Evolutionary conservation across 73 alveolate species (phyloP).

Genomic region (Stentor coeruleus): DNA sequence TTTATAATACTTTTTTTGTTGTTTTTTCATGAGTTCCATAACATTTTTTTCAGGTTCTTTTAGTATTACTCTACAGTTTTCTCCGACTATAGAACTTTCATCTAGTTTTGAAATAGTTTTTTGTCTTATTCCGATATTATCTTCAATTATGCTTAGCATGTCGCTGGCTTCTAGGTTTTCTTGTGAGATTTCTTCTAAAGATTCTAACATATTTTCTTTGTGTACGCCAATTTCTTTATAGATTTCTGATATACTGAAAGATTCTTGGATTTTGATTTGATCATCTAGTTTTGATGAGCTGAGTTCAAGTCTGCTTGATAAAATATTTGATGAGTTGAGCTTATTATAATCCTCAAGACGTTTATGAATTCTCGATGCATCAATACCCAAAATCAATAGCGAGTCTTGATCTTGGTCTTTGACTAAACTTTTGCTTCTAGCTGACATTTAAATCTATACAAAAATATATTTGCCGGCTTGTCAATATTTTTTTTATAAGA

Average conservation of each 20-base stretch:
- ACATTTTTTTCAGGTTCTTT: background rate
- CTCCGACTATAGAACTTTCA: constrained; percentile 1
- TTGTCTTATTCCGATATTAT: background rate
- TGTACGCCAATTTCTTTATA: background rate
- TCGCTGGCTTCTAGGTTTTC: background rate
- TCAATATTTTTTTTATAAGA: too few relatives aligned
- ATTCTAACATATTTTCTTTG: background rate
- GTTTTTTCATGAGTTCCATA: background rate
- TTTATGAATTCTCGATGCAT: background rate
- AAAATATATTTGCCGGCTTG: too few relatives aligned
- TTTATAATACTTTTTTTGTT: background rate
- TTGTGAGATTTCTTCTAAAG: background rate
- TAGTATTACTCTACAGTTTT: background rate
- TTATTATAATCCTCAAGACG: background rate
- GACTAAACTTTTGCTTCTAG: background rate
- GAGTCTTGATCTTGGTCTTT: background rate
- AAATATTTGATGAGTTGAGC: too few relatives aligned
- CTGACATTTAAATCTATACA: too few relatives aligned
- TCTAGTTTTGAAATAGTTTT: background rate
- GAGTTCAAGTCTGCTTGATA: background rate
- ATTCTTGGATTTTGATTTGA: background rate
- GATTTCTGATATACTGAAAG: background rate
- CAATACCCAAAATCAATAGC: background rate
- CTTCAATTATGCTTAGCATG: background rate
- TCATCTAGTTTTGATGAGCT: background rate